Base-by-base conservation (phyloP, 2,329 filamentous ascomycete species). In the Ophiobolus disseminans region DNA sequence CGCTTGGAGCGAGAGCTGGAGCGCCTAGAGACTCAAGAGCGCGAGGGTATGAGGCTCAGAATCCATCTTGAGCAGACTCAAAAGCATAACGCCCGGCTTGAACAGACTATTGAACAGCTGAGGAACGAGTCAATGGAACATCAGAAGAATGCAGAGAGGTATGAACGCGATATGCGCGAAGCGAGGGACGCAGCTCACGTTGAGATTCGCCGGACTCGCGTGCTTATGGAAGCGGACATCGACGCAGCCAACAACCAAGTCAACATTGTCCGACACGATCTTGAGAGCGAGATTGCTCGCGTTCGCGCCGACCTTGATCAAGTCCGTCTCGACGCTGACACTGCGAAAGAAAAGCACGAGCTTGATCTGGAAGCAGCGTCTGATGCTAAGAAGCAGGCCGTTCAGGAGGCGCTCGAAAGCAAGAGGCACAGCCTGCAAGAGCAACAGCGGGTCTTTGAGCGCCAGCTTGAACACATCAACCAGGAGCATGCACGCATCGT, bases 221-320 rank as follows among this genome's bases (percentile, higher is more conserved):
- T 87, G 54, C 82, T 90, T 4, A 81, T 96, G 79, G 88, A 96
- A 70, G 82, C 83, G 10, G 90, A 97, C 66, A 78, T 97, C 25
- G 91, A 96, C 49, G 80, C 85, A 30, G 89, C 92, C 41, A 94
- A 92, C 66, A 86, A 90, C 69, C 88, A 96, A 63, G 88, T 93
- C 72, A 93, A 95, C 65, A 83, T 88, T 45, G 86, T 93, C 21
- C 88, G 91, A 42, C 85, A 88, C 37, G 88, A 93, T 63, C 82
- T 95, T 9, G 91, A 96, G 69, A 86, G 87, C 49, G 89, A 96
- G 69, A 83, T 94, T 50, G 75, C 81, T 20, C 86, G 86, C 62
- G 76, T 91, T 21, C 86, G 90, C 43, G 77, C 82, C 16, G 89
- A 96, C 69, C 77, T 96, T 34, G 90, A 96, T 55, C 86, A 87